A percentile compares a stretch with the other conserved stretches of the same genome.
Evolutionary conservation across 371 early-diverging fungal species (phyloP).

Genomic region (Mucor racemosus): DNA sequence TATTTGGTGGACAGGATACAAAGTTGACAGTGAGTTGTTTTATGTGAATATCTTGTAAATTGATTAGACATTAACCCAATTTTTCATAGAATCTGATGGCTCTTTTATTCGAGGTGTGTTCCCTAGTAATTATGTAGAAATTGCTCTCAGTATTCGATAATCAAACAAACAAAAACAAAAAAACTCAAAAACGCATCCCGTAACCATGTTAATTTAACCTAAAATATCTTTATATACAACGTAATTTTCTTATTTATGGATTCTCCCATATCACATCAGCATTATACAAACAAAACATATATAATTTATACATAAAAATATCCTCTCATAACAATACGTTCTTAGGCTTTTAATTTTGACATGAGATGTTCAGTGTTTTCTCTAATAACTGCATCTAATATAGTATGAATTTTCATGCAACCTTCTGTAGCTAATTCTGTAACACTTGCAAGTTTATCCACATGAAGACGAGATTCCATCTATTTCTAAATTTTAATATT

Average conservation of each 20-base stretch:
- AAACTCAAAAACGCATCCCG: no score
- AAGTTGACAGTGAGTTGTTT: conserved; percentile 56
- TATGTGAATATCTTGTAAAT: not conserved
- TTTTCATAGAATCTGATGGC: conserved; percentile 30
- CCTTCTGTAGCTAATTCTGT: conserved; percentile 82
- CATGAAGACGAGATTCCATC: conserved; percentile 89
- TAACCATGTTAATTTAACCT: not conserved
- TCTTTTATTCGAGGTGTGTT: conserved; percentile 67
- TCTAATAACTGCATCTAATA: conserved; percentile 80
- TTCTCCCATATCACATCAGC: not conserved
- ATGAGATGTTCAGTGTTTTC: conserved; percentile 56
- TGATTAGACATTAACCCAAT: not conserved
- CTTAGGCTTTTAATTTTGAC: conserved; percentile 47
- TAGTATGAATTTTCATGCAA: conserved; percentile 77
- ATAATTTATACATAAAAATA: not conserved
- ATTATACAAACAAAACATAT: no score
- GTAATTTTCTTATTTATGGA: conserved; percentile 11
- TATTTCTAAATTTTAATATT: conserved; percentile 23
- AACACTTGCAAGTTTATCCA: conserved; percentile 82
- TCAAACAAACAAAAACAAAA: not conserved
- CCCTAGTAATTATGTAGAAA: conserved; percentile 77
- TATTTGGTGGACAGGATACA: conserved; percentile 87
- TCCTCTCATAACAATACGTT: not conserved
- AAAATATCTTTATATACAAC: conserved; percentile 5
- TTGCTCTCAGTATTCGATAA: conserved; percentile 30